Conservation (phyloP, 768 basidiomycete genomes). For the Artomyces pyxidatus region DNA sequence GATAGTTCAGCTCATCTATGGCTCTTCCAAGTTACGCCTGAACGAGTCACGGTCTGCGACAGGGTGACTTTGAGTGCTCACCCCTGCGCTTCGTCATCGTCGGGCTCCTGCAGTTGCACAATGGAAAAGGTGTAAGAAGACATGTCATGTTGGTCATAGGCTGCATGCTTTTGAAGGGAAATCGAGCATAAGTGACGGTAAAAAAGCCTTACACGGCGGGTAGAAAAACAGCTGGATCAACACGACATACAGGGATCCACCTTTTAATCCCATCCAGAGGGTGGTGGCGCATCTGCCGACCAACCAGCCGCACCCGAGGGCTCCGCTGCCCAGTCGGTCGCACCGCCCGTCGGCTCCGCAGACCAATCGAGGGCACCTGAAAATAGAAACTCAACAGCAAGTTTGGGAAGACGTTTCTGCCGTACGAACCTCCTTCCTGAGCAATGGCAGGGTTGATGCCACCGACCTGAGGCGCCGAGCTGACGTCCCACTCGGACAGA, state of each 20-base stretch:
- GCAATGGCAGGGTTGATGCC: constrained; percentile 70
- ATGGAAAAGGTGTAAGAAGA: too few species aligned
- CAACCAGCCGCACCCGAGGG: constrained; percentile 14
- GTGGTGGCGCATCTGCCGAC: constrained; percentile 8
- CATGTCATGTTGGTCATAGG: constrained; percentile 6
- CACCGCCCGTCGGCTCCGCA: constrained; percentile 23
- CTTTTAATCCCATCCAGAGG: constrained; percentile 16
- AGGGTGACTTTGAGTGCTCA: too few species aligned
- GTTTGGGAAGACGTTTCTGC: too few species aligned
- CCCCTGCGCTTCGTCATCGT: too few species aligned
- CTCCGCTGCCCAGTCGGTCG: constrained; percentile 25
- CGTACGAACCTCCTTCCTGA: constrained; percentile 43
- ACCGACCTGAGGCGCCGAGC: constrained; percentile 59
- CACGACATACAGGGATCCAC: constrained; percentile 2
- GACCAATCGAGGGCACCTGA: constrained; percentile 28
- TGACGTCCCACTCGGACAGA: constrained; percentile 67
- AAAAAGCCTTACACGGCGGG: constrained; percentile 11
- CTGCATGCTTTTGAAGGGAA: constrained; percentile 1
- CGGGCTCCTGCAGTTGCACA: too few species aligned
- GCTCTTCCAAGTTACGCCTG: too few species aligned
- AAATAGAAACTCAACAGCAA: constrained; percentile 15
- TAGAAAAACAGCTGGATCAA: neutral
- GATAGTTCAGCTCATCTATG: too few species aligned
- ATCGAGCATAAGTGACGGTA: constrained; percentile 2
- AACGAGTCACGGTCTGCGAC: too few species aligned